phyloP scores from a whole-genome alignment of 1,284 basidiomycete genomes.

The Rhodotorula glutinis region DNA sequence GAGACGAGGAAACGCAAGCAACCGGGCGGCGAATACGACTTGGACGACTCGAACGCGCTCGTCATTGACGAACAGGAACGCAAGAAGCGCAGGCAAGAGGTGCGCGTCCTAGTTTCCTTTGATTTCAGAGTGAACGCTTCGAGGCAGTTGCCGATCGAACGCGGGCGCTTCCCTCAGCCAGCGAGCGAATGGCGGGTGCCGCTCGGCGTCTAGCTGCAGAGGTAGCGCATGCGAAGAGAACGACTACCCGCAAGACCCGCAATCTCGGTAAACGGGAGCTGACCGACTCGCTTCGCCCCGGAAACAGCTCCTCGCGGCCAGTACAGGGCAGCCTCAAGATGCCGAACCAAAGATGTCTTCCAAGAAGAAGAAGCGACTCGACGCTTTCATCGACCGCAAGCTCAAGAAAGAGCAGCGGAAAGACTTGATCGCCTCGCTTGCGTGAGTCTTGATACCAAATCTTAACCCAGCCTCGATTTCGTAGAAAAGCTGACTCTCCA shows the following conservation, averaged over 20 bases:
- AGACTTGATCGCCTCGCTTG: conserved; percentile 68
- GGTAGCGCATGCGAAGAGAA: no score
- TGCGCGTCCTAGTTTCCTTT: background rate
- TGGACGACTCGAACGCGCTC: conserved; percentile 27
- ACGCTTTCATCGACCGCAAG: conserved; percentile 84
- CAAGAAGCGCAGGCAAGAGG: conserved; percentile 25
- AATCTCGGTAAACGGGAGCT: background rate
- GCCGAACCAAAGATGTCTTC: conserved; percentile 54
- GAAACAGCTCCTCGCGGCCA: conserved; percentile 17
- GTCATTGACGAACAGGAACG: conserved; percentile 20
- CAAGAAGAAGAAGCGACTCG: conserved; percentile 74
- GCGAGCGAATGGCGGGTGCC: no score
- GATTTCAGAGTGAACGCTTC: no score
- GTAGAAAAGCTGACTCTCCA: no score
- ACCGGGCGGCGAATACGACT: conserved; percentile 1
- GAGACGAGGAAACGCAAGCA: conserved; percentile 20
- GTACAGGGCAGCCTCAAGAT: conserved; percentile 1
- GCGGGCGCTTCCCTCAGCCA: no score
- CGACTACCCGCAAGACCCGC: no score
- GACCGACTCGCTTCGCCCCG: no score
- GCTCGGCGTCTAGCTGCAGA: no score
- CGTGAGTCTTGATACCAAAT: conserved; percentile 56
- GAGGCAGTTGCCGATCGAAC: no score
- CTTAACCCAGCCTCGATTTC: no score
- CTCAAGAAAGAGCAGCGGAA: conserved; percentile 76